Base-by-base conservation (phyloP, 306 rosid genomes). In the Cucumis cinereus region DNA sequence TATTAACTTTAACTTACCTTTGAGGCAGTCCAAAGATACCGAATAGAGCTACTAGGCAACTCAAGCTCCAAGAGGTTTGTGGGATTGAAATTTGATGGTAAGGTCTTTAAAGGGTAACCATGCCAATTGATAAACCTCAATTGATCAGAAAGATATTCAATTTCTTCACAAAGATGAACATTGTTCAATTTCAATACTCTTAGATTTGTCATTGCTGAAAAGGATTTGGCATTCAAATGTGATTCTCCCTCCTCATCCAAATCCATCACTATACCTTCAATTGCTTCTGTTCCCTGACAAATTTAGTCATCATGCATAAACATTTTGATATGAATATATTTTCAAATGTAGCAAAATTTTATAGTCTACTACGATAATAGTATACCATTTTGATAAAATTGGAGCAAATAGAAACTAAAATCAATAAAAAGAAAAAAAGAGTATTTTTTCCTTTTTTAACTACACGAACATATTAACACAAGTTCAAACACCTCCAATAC, bases 121-220 rank as follows among this genome's bases (percentile, higher is more conserved):
- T 22, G 15, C 55, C 82, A 71, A 67, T 14, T 16, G 33, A 59
- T 45, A 47, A 74, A 14, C 55, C 76, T 72, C 7, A 82, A 43
- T 68, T 78, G 73, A 4, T 74, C 47, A 20, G 77, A 67, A 6
- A 78, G 80, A 20, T 52, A 78, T 24, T 41, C 35, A 28, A 68
- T n/a, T 0, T 28, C 17, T 36, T 24, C 17, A 13, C 53, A 15
- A 36, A 78, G 7, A 15, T 68, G 0, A 16, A 50, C 82, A 16
- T 75, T 82, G 5, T 8, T 14, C 6, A 78, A 10, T 68, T 73
- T 78, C 49, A 82, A 61, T 12, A 82, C 33, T 33, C 77, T 82
- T 2, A 82, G 67, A 36, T 63, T 82, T 17, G 10, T 1, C 81
- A 82, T 82, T 36, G 30, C 43, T 3, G 23, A 36, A 40, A 82